A percentile compares a stretch with the other conserved stretches of the same genome.
phyloP scores from a whole-genome alignment of 306 rosid genomes.

The Citrullus mucosospermus region DNA sequence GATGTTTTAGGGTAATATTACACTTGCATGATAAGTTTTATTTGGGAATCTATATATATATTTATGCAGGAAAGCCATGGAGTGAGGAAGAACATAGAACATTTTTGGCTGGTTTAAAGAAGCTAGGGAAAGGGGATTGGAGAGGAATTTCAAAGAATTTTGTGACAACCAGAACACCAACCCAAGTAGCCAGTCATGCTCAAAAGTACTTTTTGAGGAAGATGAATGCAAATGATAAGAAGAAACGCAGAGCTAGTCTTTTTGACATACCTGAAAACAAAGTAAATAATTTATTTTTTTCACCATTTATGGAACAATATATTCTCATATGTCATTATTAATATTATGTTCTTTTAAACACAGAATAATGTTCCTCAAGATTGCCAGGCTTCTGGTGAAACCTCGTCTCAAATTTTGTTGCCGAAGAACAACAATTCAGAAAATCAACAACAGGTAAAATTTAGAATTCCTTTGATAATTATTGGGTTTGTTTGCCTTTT shows the following conservation, averaged over 20 bases:
- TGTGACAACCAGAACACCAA: conserved; percentile 40
- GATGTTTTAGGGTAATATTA: too few relatives aligned
- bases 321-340: too few relatives aligned
- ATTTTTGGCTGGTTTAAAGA: conserved; percentile 37
- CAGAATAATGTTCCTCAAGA: not conserved
- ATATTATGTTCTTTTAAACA: not conserved
- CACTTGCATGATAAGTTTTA: too few relatives aligned
- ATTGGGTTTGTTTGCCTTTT: too few relatives aligned
- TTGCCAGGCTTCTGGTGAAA: not conserved
- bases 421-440: not conserved
- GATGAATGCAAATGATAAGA: conserved; percentile 17
- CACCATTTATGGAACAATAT: too few relatives aligned
- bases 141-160: conserved; percentile 37
- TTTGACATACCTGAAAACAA: conserved; percentile 33
- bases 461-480: not conserved
- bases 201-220: conserved; percentile 45
- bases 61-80: conserved; percentile 36
- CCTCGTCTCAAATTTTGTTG: not conserved
- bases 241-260: conserved; percentile 40
- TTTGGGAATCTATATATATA: too few relatives aligned
- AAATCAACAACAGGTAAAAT: not conserved
- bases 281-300: not conserved
- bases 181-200: conserved; percentile 68
- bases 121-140: conserved; percentile 56
- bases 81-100: conserved; percentile 34